Evolutionary conservation across 1,284 basidiomycete genomes (phyloP), one percentile per base, ranked within the genome.

Genomic region (Anthracocystis walkeri): DNA sequence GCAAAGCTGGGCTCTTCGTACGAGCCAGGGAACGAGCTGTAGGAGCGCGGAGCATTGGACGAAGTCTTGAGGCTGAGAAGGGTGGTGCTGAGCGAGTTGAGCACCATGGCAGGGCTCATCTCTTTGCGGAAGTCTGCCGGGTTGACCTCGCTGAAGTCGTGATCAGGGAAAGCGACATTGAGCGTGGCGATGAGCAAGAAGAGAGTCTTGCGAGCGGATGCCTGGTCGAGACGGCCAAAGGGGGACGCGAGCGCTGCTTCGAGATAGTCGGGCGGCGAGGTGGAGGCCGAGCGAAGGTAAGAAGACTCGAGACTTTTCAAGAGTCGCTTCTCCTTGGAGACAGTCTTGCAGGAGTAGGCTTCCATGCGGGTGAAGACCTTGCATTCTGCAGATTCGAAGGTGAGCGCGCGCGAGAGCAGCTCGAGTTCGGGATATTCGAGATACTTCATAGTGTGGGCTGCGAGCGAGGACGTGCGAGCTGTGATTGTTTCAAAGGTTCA

Each of bases 261-360:
- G 49, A 81, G 72, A 49, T 81, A 80, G 53, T 78, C 77, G 2
- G 81, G 81, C 7, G 82, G 82, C 29, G 82, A 84, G 11, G 68
- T 80, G 12, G 82, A 83, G 4, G 81, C 81, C 1, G 80, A 77
- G 23, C 72, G 71, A 16, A 81, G 70, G 45, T 84, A 84, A 20
- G 80, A 75, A 4, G 76, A 78, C 54, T 85, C 82, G 87, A 98
- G 91, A 16, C 91, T 89, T 85, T 93, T 95, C 89, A 95, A 95
- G 85, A 97, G 91, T 85, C 93, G 94, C 90, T 95, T 95, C 89
- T 99, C 97, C 84, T 93, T 92, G 78, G 93, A 93, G 86, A 97
- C 92, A 82, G 95, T 92, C 89, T 99, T 99, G 90, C 94, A 96
- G 79, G 93, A 94, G 88, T 98, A 99, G 0, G 94, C 95, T 86